Percentiles rank a stretch among this genome's conserved stretches.
These are phyloP conservation scores for Acanthamoeba triangularis DNA, from an alignment of 208 protist genomes.

Conservation along the genomic window DNA sequence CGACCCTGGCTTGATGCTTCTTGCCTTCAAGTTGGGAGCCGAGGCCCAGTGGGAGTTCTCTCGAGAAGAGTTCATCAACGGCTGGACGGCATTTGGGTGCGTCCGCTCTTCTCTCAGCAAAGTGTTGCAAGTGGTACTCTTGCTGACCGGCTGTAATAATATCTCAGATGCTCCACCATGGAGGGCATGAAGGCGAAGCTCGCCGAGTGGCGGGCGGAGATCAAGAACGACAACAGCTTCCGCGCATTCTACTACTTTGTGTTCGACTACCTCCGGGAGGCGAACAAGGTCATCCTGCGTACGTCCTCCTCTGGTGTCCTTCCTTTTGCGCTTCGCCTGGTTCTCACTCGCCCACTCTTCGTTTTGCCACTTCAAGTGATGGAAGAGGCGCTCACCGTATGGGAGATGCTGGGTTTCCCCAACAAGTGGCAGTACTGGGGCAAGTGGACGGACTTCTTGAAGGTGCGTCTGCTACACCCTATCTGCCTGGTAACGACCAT, in stretches of 20 bases:
- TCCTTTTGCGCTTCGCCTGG: background rate
- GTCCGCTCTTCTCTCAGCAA: background rate
- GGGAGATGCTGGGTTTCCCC: conserved; percentile 36
- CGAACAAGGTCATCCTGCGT: conserved; percentile 60
- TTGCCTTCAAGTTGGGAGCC: conserved; percentile 48
- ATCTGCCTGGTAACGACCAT: background rate
- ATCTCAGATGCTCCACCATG: background rate
- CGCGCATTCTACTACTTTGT: conserved; percentile 57
- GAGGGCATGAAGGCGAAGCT: conserved; percentile 16
- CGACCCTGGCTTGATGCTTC: conserved; percentile 34
- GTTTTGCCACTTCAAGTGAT: background rate
- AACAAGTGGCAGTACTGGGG: background rate
- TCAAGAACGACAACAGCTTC: conserved; percentile 56
- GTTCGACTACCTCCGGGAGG: conserved; percentile 54
- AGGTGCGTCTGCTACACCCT: background rate
- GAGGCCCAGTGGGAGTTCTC: conserved; percentile 48
- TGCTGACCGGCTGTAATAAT: background rate
- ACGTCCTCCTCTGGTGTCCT: background rate
- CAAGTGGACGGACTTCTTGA: conserved; percentile 39
- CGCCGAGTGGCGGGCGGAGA: conserved; percentile 15
- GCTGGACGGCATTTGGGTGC: conserved; percentile 47
- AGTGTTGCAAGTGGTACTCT: background rate
- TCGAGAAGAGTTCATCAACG: conserved; percentile 45
- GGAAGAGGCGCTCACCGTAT: background rate
- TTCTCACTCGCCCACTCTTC: background rate